These are phyloP conservation scores for Sherardia arvensis DNA, from an alignment of 257 asterid genomes.

Conservation along the genomic window DNA sequence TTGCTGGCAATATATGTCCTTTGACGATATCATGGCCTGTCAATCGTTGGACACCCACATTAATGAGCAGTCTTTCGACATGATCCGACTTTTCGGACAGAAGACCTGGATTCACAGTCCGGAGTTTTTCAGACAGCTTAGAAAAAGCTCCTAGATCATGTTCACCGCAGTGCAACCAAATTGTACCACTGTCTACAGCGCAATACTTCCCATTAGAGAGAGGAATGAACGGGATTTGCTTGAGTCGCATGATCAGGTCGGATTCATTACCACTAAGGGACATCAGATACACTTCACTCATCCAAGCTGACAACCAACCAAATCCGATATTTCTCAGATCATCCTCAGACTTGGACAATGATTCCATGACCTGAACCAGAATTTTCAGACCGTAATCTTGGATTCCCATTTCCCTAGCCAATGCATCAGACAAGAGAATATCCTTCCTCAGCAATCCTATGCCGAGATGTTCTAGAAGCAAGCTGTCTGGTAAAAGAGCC, in stretches of 20 bases:
- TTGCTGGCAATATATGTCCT: slow-evolving; percentile 64
- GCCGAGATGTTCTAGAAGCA: slow-evolving; percentile 78
- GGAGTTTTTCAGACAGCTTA: slow-evolving; percentile 51
- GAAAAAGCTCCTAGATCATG: slow-evolving; percentile 52
- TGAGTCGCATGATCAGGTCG: slow-evolving; percentile 43
- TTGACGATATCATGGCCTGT: slow-evolving; percentile 83
- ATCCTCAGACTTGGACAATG: slow-evolving; percentile 47
- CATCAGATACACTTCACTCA: slow-evolving; percentile 52
- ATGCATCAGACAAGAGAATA: slow-evolving; percentile 63
- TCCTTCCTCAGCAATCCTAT: slow-evolving; percentile 76
- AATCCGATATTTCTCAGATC: slow-evolving; percentile 63
- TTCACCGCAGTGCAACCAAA: slow-evolving; percentile 78
- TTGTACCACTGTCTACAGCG: slow-evolving; percentile 55
- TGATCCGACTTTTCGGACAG: slow-evolving; percentile 56
- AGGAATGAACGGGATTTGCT: slow-evolving; percentile 66
- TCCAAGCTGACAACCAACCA: slow-evolving; percentile 71
- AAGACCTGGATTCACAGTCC: slow-evolving; percentile 61
- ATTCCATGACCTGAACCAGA: slow-evolving; percentile 44
- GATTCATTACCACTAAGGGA: slow-evolving; percentile 33
- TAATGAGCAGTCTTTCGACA: slow-evolving; percentile 62
- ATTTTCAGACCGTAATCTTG: slow-evolving; percentile 81
- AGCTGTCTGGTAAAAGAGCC: slow-evolving; percentile 52
- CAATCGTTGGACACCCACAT: slow-evolving; percentile 77
- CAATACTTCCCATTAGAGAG: slow-evolving; percentile 68
- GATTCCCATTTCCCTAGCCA: slow-evolving; percentile 76